phyloP scores from a whole-genome alignment of 2,329 filamentous ascomycete genomes.

The Aspergillus sp. region DNA sequence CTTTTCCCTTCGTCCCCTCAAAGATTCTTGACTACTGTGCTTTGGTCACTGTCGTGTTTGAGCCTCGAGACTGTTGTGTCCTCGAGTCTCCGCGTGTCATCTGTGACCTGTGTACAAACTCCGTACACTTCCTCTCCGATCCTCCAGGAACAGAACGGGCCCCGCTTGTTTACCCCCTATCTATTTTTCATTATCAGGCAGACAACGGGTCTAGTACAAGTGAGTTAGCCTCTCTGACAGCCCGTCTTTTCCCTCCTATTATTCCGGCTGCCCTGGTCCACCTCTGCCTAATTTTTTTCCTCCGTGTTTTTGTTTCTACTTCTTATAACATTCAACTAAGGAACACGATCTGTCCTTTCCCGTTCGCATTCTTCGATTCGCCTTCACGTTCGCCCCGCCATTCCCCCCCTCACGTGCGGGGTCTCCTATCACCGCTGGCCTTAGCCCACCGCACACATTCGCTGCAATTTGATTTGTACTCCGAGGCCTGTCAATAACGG shows the following conservation, averaged over 20 bases:
- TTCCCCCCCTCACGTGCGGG: constrained; percentile 23
- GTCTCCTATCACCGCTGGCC: constrained; percentile 15
- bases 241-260: background rate
- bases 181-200: background rate
- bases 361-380: background rate
- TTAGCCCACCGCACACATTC: constrained; percentile 19
- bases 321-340: background rate
- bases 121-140: no score
- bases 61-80: no score
- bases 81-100: no score
- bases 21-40: background rate
- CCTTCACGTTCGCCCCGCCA: constrained; percentile 9
- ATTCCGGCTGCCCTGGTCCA: background rate
- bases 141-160: no score
- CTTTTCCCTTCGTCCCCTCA: background rate
- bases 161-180: background rate
- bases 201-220: background rate
- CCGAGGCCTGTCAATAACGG: constrained; percentile 2
- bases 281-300: background rate
- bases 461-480: constrained; percentile 2
- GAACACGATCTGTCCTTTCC: background rate
- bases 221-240: background rate
- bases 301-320: background rate
- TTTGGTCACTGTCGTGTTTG: no score
- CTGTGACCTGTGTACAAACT: no score